Percentiles rank a stretch among this genome's conserved stretches.
Evolutionary conservation across 108 stramenopile genomes (phyloP).

Genomic region (Skeletonema marinoi): DNA sequence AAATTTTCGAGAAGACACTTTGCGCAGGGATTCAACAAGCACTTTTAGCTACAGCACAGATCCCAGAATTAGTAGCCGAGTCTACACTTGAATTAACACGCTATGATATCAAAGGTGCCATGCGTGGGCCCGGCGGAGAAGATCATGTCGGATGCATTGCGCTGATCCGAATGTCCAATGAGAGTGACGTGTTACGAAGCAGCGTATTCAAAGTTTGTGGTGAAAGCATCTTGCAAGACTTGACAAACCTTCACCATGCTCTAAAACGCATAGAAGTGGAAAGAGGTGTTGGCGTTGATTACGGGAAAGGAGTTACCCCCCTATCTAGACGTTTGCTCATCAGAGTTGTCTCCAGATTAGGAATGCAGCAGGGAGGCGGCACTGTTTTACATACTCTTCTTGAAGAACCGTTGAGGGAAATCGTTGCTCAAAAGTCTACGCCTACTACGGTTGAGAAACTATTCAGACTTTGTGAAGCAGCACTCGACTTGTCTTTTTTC

Average conservation of each 20-base stretch:
- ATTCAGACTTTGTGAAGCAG: conserved; percentile 57
- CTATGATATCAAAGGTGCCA: conserved; percentile 82
- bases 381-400: conserved; percentile 37
- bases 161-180: conserved; percentile 65
- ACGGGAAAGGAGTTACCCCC: conserved; percentile 52
- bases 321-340: conserved; percentile 76
- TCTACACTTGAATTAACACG: conserved; percentile 63
- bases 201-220: conserved; percentile 38
- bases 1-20: conserved; percentile 20
- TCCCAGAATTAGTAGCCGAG: conserved; percentile 74
- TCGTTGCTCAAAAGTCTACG: conserved; percentile 18
- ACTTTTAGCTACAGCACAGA: conserved; percentile 43
- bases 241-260: conserved; percentile 52
- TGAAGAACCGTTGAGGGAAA: conserved; percentile 16
- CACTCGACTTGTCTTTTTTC: conserved; percentile 71
- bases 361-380: conserved; percentile 12
- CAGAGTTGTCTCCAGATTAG: conserved; percentile 56
- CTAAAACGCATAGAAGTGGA: conserved; percentile 74
- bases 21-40: conserved; percentile 41
- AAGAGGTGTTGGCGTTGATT: conserved; percentile 49
- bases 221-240: conserved; percentile 39
- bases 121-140: conserved; percentile 84
- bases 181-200: conserved; percentile 54
- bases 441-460: conserved; percentile 35
- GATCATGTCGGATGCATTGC: conserved; percentile 77